Base-by-base conservation (phyloP, 495 filamentous ascomycete genomes). In the Penicillium simplicissimum region DNA sequence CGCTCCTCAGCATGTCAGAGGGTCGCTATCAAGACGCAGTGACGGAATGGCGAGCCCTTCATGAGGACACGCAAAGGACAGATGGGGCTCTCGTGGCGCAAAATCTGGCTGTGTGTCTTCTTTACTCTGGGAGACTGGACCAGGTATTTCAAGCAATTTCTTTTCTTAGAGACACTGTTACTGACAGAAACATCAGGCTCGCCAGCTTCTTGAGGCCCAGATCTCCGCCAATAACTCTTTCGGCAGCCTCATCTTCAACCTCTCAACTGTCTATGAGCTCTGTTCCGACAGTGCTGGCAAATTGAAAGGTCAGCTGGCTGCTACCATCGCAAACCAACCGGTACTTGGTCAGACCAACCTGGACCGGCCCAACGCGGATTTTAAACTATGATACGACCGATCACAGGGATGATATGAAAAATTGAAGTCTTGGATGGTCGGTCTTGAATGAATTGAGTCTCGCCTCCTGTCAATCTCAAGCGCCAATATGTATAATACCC, bases 201-300 rank as follows among this genome's bases (percentile, higher is more conserved):
- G 84, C 23, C 67, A 73, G 8, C 66, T 89, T 6, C 75, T 96
- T 2, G 89, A 92, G 64, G 73, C 76, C 0, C 74, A 94, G 21
- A 73, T 92, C 8, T 81, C 84, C 7, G 66, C 76, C 1, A 82
- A 85, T 8, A 75, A 84, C 21, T 83, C 85, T 0, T 96, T 93
- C 62, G 83, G 86, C 47, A 89, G 88, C 9, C 70, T 96, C 17
- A 82, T 92, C 1, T 98, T 97, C 74, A 98, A 98, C 70, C 78
- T 98, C 8, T 83, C 86, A 15, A 97, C 95, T 0, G 84, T 96
- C 64, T 98, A 96, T 70, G 95, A 98, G 73, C 84, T 98, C 6
- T 94, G 90, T 66, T 91, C 88, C 2, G 93, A 98, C 58, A 82
- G 82, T 60, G 81, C 88, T n/a, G 75, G 80, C 51, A 79, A 79